Percentiles rank a stretch among this genome's conserved stretches.
Conservation (phyloP, 805 yeast species). For the Sugiyamaella marilandica region DNA sequence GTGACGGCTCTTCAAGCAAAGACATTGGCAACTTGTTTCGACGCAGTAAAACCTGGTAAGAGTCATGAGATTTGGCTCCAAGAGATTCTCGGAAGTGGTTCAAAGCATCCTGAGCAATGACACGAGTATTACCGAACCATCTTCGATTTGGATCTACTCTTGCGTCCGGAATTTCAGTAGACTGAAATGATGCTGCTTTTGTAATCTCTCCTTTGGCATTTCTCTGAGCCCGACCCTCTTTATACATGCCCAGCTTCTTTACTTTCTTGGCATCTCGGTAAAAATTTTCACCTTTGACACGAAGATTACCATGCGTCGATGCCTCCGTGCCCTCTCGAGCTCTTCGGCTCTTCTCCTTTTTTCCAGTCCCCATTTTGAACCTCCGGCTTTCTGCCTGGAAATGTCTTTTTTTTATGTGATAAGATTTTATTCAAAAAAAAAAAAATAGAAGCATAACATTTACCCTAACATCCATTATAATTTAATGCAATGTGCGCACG, state of each 20-base stretch:
- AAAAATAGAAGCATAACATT: background rate
- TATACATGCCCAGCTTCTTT: conserved; percentile 86
- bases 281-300: conserved; percentile 95
- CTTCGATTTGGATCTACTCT: conserved; percentile 93
- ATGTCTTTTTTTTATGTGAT: background rate
- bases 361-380: conserved; percentile 78
- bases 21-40: conserved; percentile 96
- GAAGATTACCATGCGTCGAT: conserved; percentile 82
- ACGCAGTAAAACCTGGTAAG: conserved; percentile 79
- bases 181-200: conserved; percentile 82
- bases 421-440: background rate
- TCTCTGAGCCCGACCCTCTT: conserved; percentile 80
- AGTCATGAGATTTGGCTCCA: conserved; percentile 76
- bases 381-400: too few relatives aligned
- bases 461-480: background rate
- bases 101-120: conserved; percentile 93
- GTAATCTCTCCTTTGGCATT: conserved; percentile 84
- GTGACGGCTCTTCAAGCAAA: conserved; percentile 67
- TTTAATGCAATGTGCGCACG: background rate
- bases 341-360: conserved; percentile 87
- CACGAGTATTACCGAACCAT: conserved; percentile 98
- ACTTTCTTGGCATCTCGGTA: conserved; percentile 89
- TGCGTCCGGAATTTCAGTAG: conserved; percentile 82
- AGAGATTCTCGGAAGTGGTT: conserved; percentile 91
- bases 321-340: conserved; percentile 64